Base-by-base conservation (phyloP, 2,329 filamentous ascomycete genomes). In the Knufia petricola region DNA sequence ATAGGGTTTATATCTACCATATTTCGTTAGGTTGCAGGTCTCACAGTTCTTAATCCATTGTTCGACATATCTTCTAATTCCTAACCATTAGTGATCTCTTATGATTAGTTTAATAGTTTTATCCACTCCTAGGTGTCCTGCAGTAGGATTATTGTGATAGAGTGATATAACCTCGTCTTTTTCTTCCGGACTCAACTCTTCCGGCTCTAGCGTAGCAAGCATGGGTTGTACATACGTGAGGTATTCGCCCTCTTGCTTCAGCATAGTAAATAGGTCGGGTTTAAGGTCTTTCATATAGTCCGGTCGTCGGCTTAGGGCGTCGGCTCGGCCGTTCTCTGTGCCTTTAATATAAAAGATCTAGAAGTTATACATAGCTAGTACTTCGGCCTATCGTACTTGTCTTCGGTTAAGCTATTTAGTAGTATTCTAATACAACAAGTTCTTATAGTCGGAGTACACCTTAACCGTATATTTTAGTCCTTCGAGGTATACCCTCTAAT, bases 401-500 rank as follows among this genome's bases (percentile, higher is more conserved):
- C 34, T 23, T 42, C 45, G 43, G 26, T 54, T 47, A 24, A 50
- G 31, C 19, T 49, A 19, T 36, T 57, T 52, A 23, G 39, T 43
- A 12, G 40, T 48, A 20, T 37, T 57, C 36, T 49, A 58, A 36
- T 57, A 51, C 15, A 46, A 13, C 37, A 57, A 34, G 21, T 52
- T 58, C 20, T 51, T 52, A 50, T 55, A 50, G 41, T 57, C 30
- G n/a, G 19, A 44, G 24, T 51, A 53, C 7, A 59, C 31, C 24
- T 57, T 47, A 15, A 59, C 28, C 20, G 20, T 32, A 39, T 55
- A 54, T 13, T 49, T 46, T 31, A 23, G 28, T 12, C 47, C 46
- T 53, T 58, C 28, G 4, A 58, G 32, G 24, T 58, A 56, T 39
- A 52, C 45, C 46, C 31, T 37, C 34, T 47, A 58, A 15, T 57